A percentile compares a stretch with the other conserved stretches of the same genome.
Evolutionary conservation across 129 eudicot species (phyloP).

Genomic region (Lactuca sativa): DNA sequence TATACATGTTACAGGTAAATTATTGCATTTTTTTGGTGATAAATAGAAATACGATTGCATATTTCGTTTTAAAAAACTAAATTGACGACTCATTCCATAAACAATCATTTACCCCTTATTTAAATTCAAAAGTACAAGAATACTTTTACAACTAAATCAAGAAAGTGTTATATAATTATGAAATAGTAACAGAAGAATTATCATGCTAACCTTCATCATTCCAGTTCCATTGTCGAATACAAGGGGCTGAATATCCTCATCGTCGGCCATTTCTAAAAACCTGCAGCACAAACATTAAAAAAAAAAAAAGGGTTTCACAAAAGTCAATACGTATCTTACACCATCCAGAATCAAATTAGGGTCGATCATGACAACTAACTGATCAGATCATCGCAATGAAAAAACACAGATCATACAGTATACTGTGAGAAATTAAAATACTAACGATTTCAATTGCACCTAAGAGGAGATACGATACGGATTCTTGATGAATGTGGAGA

Average conservation of each 20-base stretch:
- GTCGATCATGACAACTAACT: background rate
- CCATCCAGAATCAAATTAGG: constrained; percentile 4
- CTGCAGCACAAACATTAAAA: constrained; percentile 10
- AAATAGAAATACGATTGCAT: too few relatives aligned
- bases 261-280: constrained; percentile 46
- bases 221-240: constrained; percentile 71
- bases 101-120: too few relatives aligned
- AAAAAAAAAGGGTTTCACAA: too few relatives aligned
- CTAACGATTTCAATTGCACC: too few relatives aligned
- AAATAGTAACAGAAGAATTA: background rate
- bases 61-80: too few relatives aligned
- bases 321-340: background rate
- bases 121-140: background rate
- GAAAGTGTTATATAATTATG: background rate
- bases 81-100: too few relatives aligned
- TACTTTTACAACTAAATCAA: background rate
- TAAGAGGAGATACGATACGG: too few relatives aligned
- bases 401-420: background rate
- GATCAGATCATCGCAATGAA: background rate
- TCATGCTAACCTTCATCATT: constrained; percentile 50
- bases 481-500: too few relatives aligned
- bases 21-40: too few relatives aligned
- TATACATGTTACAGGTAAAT: too few relatives aligned
- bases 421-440: too few relatives aligned
- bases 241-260: constrained; percentile 63